Conservation (phyloP, 371 early-diverging fungal genomes). For the Cokeromyces recurvatus region DNA sequence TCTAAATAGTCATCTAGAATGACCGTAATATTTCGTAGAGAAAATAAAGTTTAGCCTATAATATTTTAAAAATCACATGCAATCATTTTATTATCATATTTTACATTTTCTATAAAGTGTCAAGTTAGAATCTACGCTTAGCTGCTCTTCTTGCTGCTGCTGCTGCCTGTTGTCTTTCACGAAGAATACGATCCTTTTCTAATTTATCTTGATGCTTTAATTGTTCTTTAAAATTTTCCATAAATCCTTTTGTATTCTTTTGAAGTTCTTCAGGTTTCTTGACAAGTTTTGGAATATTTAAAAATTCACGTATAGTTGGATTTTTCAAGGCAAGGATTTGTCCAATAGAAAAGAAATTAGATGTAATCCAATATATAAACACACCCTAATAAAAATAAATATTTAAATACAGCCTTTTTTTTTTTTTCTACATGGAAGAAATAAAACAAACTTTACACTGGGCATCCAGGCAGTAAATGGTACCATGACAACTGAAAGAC, state of each 20-base stretch:
- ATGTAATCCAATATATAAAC: conserved; percentile 84
- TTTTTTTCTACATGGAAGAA: no score
- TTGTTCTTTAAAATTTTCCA: conserved; percentile 47
- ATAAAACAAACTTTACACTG: conserved; percentile 66
- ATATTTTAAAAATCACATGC: no score
- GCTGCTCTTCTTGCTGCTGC: conserved; percentile 44
- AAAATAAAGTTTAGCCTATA: no score
- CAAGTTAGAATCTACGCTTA: conserved; percentile 44
- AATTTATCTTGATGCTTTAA: conserved; percentile 29
- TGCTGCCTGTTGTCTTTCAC: conserved; percentile 49
- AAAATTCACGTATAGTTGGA: conserved; percentile 50
- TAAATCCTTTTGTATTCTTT: conserved; percentile 40
- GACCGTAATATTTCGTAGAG: no score
- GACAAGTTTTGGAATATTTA: conserved; percentile 54
- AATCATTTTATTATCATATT: no score
- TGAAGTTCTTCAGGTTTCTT: conserved; percentile 45
- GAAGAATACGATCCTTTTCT: conserved; percentile 42
- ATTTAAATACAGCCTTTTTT: not conserved
- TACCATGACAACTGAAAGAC: conserved; percentile 56
- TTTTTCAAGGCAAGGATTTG: conserved; percentile 66
- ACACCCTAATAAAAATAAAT: conserved; percentile 48
- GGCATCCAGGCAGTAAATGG: conserved; percentile 74
- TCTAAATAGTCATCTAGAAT: no score
- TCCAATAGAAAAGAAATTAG: conserved; percentile 65
- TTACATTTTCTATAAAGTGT: no score